Evolutionary conservation across 108 stramenopile genomes (phyloP), one percentile per base, ranked within the genome.

Genomic region (Discostella stelligeroides): DNA sequence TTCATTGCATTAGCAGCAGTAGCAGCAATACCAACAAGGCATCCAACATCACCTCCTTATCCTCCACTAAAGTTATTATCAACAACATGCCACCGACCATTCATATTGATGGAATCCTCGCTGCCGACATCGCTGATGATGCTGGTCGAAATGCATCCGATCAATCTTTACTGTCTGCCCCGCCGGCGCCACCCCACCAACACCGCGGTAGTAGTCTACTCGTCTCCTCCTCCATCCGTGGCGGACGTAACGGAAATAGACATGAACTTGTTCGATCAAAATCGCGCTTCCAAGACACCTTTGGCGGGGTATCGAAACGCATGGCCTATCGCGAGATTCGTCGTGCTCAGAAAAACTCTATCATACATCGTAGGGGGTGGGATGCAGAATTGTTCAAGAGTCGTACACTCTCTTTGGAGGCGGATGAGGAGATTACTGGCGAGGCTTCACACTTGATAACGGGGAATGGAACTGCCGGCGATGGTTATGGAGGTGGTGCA

Each of bases 311-410:
- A 12, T 60, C 58, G 43, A 28, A 18, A 17, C 59, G 7, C 7
- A 42, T 60, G 7, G 66, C 73, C 60, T 51, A 42, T n/a, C 59
- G 73, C 28, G 30, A 34, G 24, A 67, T 75, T 38, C 73, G 73
- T 37, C 58, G 39, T 7, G 62, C 34, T 10, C 47, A 55, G 45
- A 72, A 72, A 29, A 24, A 45, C 27, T 46, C 60, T 1, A 29
- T 63, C 11, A 42, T 21, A 0, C 37, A 13, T 1, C 62, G 62
- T 15, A 17, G 53, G 34, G 72, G 72, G 34, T 65, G 57, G 64
- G 42, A 58, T n/a, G 17, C 62, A 43, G 34, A 6, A 34, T 34
- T 34, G 6, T 34, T 34, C 3, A 34, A 34, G 34, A 34, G 34
- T 34, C 34, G 34, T 55, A 57, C 42, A n/a, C 42, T 57, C 41